Percentiles rank a stretch among this genome's conserved stretches.
phyloP scores from a whole-genome alignment of 371 early-diverging fungal genomes.

The Smittium culicis region DNA sequence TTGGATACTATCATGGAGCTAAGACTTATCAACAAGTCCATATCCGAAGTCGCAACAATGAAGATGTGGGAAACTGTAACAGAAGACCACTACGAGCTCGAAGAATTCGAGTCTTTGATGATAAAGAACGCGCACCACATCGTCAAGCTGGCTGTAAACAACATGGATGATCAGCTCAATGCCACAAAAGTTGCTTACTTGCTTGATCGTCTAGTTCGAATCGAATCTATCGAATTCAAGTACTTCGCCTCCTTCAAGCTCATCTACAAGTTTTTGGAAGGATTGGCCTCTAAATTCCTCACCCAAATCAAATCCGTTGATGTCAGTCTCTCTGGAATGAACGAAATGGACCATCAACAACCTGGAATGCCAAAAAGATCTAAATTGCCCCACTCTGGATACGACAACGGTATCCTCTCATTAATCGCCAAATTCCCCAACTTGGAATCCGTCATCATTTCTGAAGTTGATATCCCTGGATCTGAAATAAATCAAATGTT shows the following conservation, averaged over 20 bases:
- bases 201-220: background rate
- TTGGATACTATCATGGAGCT: background rate
- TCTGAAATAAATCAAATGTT: background rate
- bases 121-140: background rate
- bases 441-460: background rate
- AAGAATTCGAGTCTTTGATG: background rate
- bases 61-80: background rate
- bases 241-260: background rate
- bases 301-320: background rate
- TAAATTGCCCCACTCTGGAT: background rate
- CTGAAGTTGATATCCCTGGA: background rate
- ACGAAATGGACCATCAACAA: background rate
- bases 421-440: background rate
- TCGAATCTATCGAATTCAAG: background rate
- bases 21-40: background rate
- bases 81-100: background rate
- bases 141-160: background rate
- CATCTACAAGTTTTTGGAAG: background rate
- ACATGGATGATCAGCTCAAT: background rate
- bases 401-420: background rate
- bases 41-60: background rate
- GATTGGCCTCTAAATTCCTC: background rate
- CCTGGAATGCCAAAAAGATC: background rate
- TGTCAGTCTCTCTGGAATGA: background rate
- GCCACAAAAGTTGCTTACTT: background rate